Percentiles rank a stretch among this genome's conserved stretches.
phyloP scores from a whole-genome alignment of 2,329 filamentous ascomycete species.

The Blastomyces gilchristii region DNA sequence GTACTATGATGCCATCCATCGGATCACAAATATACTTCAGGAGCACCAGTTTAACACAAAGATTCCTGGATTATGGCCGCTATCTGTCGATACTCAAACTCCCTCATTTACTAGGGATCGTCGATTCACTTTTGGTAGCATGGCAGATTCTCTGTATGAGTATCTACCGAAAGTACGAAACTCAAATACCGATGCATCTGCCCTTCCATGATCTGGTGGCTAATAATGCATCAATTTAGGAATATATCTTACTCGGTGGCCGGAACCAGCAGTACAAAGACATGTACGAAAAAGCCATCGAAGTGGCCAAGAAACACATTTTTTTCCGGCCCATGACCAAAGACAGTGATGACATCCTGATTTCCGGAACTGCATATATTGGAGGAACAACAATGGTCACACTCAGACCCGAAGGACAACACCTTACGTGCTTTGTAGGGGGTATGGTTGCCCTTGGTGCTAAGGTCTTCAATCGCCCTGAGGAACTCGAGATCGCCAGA shows the following conservation, averaged over 20 bases:
- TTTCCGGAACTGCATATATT: slow-evolving; percentile 48
- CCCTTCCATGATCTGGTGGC: background rate
- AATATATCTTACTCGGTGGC: slow-evolving; percentile 61
- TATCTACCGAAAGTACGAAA: slow-evolving; percentile 51
- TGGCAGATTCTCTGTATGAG: slow-evolving; percentile 49
- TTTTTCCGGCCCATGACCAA: slow-evolving; percentile 69
- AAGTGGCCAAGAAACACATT: slow-evolving; percentile 60
- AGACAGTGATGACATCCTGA: slow-evolving; percentile 58
- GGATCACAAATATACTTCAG: slow-evolving; percentile 28
- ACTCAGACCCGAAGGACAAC: slow-evolving; percentile 38
- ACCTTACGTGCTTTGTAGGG: slow-evolving; percentile 46
- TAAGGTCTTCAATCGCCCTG: slow-evolving; percentile 41
- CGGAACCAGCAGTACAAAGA: slow-evolving; percentile 52
- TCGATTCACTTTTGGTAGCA: slow-evolving; percentile 45
- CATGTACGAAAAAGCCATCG: slow-evolving; percentile 59
- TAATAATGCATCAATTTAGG: slow-evolving; percentile 7
- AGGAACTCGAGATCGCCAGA: slow-evolving; percentile 41
- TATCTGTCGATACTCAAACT: slow-evolving; percentile 24
- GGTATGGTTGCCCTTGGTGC: slow-evolving; percentile 47
- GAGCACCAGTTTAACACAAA: slow-evolving; percentile 26
- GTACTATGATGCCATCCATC: slow-evolving; percentile 31
- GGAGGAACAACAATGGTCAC: slow-evolving; percentile 27
- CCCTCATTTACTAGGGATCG: slow-evolving; percentile 20
- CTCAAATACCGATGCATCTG: background rate
- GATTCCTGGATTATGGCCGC: slow-evolving; percentile 34